These are phyloP conservation scores for Tricholomella constricta DNA, from an alignment of 768 basidiomycete genomes.

Conservation along the genomic window DNA sequence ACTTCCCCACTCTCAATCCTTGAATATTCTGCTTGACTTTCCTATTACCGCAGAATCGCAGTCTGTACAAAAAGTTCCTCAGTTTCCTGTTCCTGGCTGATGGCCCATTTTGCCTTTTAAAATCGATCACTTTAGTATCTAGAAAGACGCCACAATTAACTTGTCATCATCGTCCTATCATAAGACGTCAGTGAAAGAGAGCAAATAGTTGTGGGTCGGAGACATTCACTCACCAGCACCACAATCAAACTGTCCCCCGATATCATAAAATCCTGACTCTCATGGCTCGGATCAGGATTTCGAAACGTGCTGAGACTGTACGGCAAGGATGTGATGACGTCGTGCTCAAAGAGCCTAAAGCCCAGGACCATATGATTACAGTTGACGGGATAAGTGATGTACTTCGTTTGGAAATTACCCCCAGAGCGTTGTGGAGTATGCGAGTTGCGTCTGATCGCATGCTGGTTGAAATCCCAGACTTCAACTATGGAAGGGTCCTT, in stretches of 20 bases:
- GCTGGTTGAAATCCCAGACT: conserved; percentile 9
- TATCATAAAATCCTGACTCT: conserved; percentile 7
- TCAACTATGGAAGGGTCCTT: not conserved
- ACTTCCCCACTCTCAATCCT: no score
- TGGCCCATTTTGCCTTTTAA: no score
- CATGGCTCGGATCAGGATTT: not conserved
- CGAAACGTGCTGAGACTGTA: conserved; percentile 1
- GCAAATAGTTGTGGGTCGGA: not conserved
- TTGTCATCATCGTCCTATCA: not conserved
- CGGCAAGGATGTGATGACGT: conserved; percentile 3
- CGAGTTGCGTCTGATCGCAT: not conserved
- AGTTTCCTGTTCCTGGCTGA: no score
- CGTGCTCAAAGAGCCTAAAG: not conserved
- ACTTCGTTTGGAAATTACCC: not conserved
- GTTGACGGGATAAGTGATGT: not conserved
- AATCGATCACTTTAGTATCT: no score
- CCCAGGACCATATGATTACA: not conserved
- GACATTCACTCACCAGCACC: not conserved
- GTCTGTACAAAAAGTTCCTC: no score
- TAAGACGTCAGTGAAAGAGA: not conserved
- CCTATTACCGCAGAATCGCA: no score
- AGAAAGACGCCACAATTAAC: not conserved
- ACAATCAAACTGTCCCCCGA: conserved; percentile 8
- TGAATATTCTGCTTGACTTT: no score
- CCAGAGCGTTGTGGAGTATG: not conserved